These are phyloP conservation scores for Solanum clarkiae DNA, from an alignment of 257 asterid species.

Conservation along the genomic window DNA sequence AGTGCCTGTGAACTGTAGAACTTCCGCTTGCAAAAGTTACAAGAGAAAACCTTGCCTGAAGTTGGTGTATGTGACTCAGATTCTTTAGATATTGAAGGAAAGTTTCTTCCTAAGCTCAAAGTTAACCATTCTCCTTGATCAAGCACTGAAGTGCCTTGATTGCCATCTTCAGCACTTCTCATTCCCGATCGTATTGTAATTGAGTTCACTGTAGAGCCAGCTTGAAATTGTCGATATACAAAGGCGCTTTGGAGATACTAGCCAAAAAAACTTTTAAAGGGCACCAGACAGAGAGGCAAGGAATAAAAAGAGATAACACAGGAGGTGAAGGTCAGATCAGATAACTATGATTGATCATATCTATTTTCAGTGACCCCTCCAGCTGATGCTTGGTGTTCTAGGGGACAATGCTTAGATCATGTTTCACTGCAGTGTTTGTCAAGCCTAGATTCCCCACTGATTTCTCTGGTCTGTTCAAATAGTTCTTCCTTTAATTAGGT, in stretches of 20 bases:
- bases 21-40: slow-evolving; percentile 89
- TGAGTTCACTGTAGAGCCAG: background rate
- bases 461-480: background rate
- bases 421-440: slow-evolving; percentile 29
- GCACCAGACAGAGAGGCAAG: slow-evolving; percentile 15
- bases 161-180: slow-evolving; percentile 21
- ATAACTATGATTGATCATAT: slow-evolving; percentile 18
- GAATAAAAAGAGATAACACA: slow-evolving; percentile 28
- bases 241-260: slow-evolving; percentile 7
- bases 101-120: slow-evolving; percentile 47
- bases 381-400: background rate
- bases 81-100: slow-evolving; percentile 17
- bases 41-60: slow-evolving; percentile 55
- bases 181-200: slow-evolving; percentile 5
- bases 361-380: slow-evolving; percentile 31
- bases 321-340: slow-evolving; percentile 30
- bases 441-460: slow-evolving; percentile 48
- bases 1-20: slow-evolving; percentile 89
- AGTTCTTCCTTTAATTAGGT: background rate
- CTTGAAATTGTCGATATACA: slow-evolving; percentile 2
- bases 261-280: slow-evolving; percentile 12
- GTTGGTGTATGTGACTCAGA: slow-evolving; percentile 26
- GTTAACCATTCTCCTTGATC: slow-evolving; percentile 49
- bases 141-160: slow-evolving; percentile 9
- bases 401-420: slow-evolving; percentile 31